Conservation (phyloP, 805 yeast genomes). For the Komagataella mondaviorum region DNA sequence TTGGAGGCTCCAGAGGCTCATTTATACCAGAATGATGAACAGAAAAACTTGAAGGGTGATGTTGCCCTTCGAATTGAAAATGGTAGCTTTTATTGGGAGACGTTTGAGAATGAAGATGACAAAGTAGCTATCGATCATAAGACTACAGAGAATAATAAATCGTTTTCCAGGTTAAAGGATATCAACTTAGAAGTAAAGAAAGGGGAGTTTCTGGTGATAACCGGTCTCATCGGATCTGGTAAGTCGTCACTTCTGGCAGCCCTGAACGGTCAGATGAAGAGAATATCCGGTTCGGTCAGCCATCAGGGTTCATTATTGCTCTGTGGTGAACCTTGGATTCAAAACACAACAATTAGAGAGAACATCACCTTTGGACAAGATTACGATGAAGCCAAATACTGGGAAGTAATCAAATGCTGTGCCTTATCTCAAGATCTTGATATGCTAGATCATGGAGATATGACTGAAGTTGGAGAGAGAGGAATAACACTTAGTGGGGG, state of each 20-base stretch:
- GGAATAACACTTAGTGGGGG: conserved; percentile 52
- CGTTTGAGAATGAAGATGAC: conserved; percentile 21
- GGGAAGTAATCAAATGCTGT: conserved; percentile 32
- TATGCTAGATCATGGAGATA: conserved; percentile 37
- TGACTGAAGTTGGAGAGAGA: conserved; percentile 44
- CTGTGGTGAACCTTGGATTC: conserved; percentile 41
- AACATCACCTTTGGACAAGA: conserved; percentile 37
- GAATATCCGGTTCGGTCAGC: conserved; percentile 29
- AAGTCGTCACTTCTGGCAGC: conserved; percentile 55
- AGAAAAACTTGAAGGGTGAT: conserved; percentile 5
- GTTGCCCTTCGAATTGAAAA: conserved; percentile 26
- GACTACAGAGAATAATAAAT: conserved; percentile 4
- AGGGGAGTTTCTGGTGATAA: conserved; percentile 63
- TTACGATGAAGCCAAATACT: conserved; percentile 26
- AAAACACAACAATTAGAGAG: conserved; percentile 34
- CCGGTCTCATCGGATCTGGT: conserved; percentile 74
- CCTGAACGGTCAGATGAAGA: conserved; percentile 48
- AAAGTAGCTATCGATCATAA: not conserved
- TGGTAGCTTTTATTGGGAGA: conserved; percentile 65
- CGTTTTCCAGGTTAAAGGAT: conserved; percentile 30
- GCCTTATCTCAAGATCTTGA: conserved; percentile 33
- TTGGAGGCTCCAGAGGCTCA: conserved; percentile 23
- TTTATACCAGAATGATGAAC: conserved; percentile 12
- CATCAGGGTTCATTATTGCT: conserved; percentile 36
- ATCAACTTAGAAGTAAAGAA: conserved; percentile 38